Conservation (phyloP, 176 grass and related monocot species). For the Rhipidocladum racemiflorum region DNA sequence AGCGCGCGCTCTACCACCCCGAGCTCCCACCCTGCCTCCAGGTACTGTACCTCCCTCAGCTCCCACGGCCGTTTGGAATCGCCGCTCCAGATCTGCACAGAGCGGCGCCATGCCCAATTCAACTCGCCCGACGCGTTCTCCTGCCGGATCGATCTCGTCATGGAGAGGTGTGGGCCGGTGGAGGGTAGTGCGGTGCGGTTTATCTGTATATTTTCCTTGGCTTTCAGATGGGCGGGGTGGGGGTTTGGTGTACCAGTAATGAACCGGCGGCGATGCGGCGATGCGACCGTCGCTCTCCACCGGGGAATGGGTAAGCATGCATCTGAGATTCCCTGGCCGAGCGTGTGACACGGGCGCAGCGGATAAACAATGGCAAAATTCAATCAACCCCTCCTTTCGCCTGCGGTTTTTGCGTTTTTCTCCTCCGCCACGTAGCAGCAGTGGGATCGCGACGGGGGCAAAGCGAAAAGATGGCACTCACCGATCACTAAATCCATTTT, state of each 20-base stretch:
- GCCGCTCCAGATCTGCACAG: neutral
- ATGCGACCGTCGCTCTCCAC: neutral
- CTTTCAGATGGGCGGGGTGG: neutral
- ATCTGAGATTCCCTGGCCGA: neutral
- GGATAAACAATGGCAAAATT: neutral
- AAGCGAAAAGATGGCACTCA: conserved; percentile 10
- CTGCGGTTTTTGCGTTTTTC: neutral
- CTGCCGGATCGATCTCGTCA: conserved; percentile 1
- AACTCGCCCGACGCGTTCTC: neutral
- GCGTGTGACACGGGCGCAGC: neutral
- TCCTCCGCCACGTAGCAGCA: neutral
- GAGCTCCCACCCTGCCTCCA: conserved; percentile 70
- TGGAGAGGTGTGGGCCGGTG: neutral
- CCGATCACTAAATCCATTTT: neutral
- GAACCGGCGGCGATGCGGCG: neutral
- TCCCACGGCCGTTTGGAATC: neutral
- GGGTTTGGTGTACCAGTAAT: conserved; percentile 17
- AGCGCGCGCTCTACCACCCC: conserved; percentile 52
- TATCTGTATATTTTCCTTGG: conserved; percentile 18
- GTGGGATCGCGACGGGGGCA: neutral
- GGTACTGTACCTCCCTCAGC: conserved; percentile 20
- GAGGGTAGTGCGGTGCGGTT: neutral
- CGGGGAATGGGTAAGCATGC: neutral
- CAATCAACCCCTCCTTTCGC: neutral
- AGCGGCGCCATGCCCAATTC: neutral